A percentile compares a stretch with the other conserved stretches of the same genome.
These are phyloP conservation scores for Sequoia sempervirens DNA, from an alignment of 75 land plant genomes.

Conservation along the genomic window DNA sequence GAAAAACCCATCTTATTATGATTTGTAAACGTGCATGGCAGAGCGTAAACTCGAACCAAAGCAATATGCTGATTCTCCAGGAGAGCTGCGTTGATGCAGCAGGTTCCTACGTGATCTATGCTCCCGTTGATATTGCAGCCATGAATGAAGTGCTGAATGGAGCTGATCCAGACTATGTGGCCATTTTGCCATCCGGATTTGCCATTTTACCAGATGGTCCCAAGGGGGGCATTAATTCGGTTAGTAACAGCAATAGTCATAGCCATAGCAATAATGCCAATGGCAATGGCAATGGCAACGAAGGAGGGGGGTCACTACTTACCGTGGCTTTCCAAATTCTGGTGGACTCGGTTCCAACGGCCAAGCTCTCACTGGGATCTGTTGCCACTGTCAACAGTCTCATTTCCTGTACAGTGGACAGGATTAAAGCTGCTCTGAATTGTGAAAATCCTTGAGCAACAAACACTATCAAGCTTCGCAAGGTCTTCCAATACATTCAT, in stretches of 20 bases:
- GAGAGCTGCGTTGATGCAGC: constrained; percentile 78
- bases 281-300: not conserved
- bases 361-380: constrained; percentile 71
- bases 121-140: constrained; percentile 76
- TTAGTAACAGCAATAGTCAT: not conserved
- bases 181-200: constrained; percentile 85
- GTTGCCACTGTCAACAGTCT: constrained; percentile 81
- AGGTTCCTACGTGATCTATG: constrained; percentile 77
- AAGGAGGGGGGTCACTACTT: constrained; percentile 54
- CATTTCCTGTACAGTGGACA: constrained; percentile 66
- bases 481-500: too few species aligned
- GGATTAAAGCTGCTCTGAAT: constrained; percentile 62
- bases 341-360: constrained; percentile 73
- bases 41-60: constrained; percentile 71
- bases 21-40: constrained; percentile 6
- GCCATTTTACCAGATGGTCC: constrained; percentile 83
- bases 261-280: not conserved
- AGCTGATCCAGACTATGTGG: constrained; percentile 85
- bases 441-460: constrained; percentile 21
- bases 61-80: constrained; percentile 87
- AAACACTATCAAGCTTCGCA: not conserved
- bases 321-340: constrained; percentile 89
- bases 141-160: constrained; percentile 82
- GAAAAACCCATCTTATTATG: not conserved
- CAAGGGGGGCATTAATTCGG: not conserved